Conservation (phyloP, 345 rosid species). For the Populus euphratica region DNA sequence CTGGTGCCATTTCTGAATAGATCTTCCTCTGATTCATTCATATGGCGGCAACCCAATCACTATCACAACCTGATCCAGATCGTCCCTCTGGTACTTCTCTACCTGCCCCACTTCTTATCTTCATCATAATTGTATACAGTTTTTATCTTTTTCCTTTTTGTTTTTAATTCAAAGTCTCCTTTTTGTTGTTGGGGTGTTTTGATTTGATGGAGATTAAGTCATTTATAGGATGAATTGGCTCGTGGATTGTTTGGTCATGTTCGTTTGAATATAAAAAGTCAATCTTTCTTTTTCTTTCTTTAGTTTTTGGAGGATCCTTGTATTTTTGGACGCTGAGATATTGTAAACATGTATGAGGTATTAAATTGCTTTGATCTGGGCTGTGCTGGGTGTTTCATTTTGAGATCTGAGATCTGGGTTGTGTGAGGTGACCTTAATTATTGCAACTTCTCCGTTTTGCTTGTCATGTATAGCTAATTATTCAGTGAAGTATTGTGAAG, state of each 20-base stretch:
- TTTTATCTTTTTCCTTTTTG: not conserved
- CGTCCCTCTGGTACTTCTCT: slow-evolving; percentile 50
- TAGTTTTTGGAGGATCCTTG: not conserved
- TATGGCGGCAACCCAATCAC: slow-evolving; percentile 67
- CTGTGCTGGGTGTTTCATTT: slow-evolving; percentile 8
- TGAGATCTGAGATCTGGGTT: slow-evolving; percentile 43
- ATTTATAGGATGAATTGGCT: not conserved
- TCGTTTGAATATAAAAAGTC: not conserved
- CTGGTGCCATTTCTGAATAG: slow-evolving; percentile 28
- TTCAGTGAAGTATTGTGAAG: not conserved
- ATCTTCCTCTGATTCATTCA: slow-evolving; percentile 40
- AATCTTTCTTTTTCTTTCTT: not conserved
- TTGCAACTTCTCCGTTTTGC: not conserved
- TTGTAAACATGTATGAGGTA: not conserved
- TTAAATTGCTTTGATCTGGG: slow-evolving; percentile 26
- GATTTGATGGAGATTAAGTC: not conserved
- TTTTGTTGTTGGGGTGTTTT: not conserved
- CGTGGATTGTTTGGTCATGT: not conserved
- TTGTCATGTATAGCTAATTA: not conserved
- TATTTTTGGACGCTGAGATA: not conserved
- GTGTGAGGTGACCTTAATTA: slow-evolving; percentile 17
- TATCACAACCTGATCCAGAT: slow-evolving; percentile 38
- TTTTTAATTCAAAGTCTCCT: not conserved
- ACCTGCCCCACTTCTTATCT: slow-evolving; percentile 14
- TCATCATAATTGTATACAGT: not conserved